Base-by-base conservation (phyloP, 2,329 filamentous ascomycete species). In the Calonectria pseudoturangicola region DNA sequence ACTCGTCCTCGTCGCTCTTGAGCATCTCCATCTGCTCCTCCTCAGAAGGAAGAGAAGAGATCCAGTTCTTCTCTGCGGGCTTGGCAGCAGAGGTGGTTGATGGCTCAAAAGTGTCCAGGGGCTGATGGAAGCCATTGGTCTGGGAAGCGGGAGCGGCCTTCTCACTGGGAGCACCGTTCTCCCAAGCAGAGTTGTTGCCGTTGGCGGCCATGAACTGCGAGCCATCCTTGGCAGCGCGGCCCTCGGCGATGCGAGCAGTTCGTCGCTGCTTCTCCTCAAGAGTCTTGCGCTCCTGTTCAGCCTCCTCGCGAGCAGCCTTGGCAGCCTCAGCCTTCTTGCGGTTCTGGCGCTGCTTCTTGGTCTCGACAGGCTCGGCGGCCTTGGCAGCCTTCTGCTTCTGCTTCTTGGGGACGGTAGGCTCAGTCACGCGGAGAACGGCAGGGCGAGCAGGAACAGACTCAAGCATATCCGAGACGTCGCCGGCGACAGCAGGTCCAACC, bases 301-400 rank as follows among this genome's bases (percentile, higher is more conserved):
- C 91, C 79, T 94, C 93, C 81, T 96, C 93, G 36, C 94, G 92
- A 70, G 91, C 89, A 36, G 89, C 87, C 88, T 95, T 97, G 80
- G 92, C 92, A 71, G 92, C 93, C 85, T 98, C 95, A 45, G 91
- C 92, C 91, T 98, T 98, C 87, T 93, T 92, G 77, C 93, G 91
- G 87, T 98, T 97, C 87, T 98, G 96, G 73, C 95, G 93, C 87
- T 98, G 95, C 89, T 98, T 98, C 93, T 98, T 98, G 25, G 93
- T 94, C 88, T 98, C 94, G 21, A 89, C 90, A 62, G 90, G 89
- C 83, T 94, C 92, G 75, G 90, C 88, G 48, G 88, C 86, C 86
- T 92, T 91, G 76, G 88, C 85, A 79, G 90, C 87, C 85, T 92
- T 92, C 75, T 88, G 86, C 84, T 92, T 92, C 74, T 90, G 87